These are phyloP conservation scores for Ceriops tagal DNA, from an alignment of 345 rosid species.

Conservation along the genomic window DNA sequence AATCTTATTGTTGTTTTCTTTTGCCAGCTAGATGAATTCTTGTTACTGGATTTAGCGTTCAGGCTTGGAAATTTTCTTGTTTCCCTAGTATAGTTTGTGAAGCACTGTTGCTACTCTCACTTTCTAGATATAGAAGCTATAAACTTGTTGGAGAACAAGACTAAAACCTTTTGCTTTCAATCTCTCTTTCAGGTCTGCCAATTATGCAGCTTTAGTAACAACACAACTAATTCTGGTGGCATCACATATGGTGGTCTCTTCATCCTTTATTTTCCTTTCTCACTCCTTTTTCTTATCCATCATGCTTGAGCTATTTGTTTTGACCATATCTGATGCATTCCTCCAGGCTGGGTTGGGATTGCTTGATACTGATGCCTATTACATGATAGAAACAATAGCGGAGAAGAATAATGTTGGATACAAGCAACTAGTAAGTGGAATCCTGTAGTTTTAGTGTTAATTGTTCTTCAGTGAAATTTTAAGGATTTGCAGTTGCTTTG, in stretches of 20 bases:
- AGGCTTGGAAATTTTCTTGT: too few relatives aligned
- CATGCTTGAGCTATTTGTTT: not conserved
- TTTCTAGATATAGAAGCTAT: not conserved
- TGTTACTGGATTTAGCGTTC: too few relatives aligned
- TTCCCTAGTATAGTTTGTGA: too few relatives aligned
- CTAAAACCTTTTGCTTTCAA: not conserved
- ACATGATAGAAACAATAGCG: conserved; percentile 87
- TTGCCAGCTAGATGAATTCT: too few relatives aligned
- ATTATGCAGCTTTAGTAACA: conserved; percentile 80
- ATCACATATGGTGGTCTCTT: conserved; percentile 71
- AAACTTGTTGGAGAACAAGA: not conserved
- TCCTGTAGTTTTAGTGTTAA: conserved; percentile 3
- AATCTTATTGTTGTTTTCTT: too few relatives aligned
- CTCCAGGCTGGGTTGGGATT: conserved; percentile 91
- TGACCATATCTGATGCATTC: conserved; percentile 20
- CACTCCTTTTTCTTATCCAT: conserved; percentile 4
- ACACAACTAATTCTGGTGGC: conserved; percentile 79
- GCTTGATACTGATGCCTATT: conserved; percentile 87
- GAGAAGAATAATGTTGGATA: conserved; percentile 82
- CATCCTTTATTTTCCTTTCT: conserved; percentile 18
- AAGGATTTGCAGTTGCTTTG: conserved; percentile 6
- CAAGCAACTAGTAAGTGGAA: conserved; percentile 70
- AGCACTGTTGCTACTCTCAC: not conserved
- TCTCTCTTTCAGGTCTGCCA: conserved; percentile 55
- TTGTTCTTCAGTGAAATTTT: conserved; percentile 1